Percentiles rank a stretch among this genome's conserved stretches.
Evolutionary conservation across 164 flowering plant genomes (phyloP).

Genomic region (Aristolochia fimbriata): DNA sequence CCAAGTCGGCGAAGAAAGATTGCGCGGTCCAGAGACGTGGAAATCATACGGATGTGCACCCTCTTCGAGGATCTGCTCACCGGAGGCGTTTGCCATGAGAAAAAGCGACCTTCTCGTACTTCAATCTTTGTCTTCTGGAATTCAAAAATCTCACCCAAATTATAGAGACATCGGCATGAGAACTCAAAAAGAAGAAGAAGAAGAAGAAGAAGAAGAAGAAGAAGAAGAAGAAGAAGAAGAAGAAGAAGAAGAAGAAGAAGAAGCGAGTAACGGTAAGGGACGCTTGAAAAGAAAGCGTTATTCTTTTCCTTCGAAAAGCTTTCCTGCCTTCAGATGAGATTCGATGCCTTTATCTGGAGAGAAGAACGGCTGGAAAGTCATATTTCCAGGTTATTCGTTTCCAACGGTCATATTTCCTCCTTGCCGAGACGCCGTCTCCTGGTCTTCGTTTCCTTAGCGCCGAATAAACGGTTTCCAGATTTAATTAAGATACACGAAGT

Average conservation of each 20-base stretch:
- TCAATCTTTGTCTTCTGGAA: conserved; percentile 1
- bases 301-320: not conserved
- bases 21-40: conserved; percentile 85
- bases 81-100: conserved; percentile 24
- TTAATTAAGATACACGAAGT: too few species aligned
- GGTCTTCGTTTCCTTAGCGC: not conserved
- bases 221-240: conserved; percentile 2
- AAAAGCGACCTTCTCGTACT: not conserved
- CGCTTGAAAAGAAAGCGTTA: not conserved
- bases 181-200: not conserved
- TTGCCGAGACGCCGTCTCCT: not conserved
- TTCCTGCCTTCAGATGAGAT: conserved; percentile 8
- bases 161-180: not conserved
- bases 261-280: not conserved
- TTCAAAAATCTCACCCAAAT: not conserved
- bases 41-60: conserved; percentile 63
- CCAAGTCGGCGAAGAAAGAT: conserved; percentile 73
- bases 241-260: conserved; percentile 1
- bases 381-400: not conserved
- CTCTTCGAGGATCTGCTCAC: conserved; percentile 15
- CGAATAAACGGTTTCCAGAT: too few species aligned
- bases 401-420: conserved; percentile 11
- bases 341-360: conserved; percentile 1
- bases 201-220: conserved; percentile 1
- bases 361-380: conserved; percentile 7